Evolutionary conservation across 169 alveolate species (phyloP), one percentile per base, ranked within the genome.

Genomic region (Condylostoma magnum): DNA sequence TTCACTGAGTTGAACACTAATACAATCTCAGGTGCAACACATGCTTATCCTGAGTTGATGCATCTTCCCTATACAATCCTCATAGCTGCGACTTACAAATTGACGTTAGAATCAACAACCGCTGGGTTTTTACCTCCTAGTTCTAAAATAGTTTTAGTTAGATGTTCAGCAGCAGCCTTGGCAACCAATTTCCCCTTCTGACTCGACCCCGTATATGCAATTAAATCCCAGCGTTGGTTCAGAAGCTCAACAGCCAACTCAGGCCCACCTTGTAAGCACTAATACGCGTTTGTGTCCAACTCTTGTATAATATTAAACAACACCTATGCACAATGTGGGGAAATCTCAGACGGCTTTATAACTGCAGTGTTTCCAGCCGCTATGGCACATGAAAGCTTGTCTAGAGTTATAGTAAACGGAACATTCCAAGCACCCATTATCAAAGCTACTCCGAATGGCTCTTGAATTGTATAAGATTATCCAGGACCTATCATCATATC

Each of bases 81-180:
- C 50, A 63, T 41, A 2, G 92, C 96, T 34, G 91, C 89, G 12
- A 63, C 48, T 38, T 79, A 86, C 20, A 93, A 37, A 56, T 87
- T 79, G 4, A 94, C 95, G 41, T 71, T 65, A 27, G 70, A 65
- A 46, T 90, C 97, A 2, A 93, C 85, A 54, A 93, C 75, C 22
- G 85, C 85, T 15, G 97, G 97, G 44, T 90, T 76, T 76, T 93
- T 91, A 3, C 97, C 97, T 52, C 97, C 97, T 15, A 93, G 78
- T 79, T 93, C 97, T 27, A 93, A 66, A 47, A 90, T 85, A 28
- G 92, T 80, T 0, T 96, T 96, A 36, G 86, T 79, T 20, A 93
- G 77, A 60, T 88, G 77, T 44, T 87, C 82, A 18, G 94, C 94
- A 25, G 96, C 96, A 1, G 94, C 95, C 48, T 77, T 74, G 0